Percentiles rank a stretch among this genome's conserved stretches.
These are phyloP conservation scores for Hortiboletus flavorubellus DNA, from an alignment of 768 basidiomycete species.

Conservation along the genomic window DNA sequence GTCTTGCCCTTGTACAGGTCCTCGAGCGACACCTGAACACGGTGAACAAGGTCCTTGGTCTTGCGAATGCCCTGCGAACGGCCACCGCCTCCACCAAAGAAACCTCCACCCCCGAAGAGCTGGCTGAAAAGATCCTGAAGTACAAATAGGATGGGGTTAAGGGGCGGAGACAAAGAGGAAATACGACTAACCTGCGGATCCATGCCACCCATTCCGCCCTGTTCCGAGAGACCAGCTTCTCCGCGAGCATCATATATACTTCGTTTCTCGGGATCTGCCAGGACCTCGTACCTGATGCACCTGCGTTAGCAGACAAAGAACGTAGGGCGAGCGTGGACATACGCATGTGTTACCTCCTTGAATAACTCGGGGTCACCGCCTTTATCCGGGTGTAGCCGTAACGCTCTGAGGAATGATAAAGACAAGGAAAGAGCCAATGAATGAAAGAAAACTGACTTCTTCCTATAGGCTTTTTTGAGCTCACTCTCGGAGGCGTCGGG, in stretches of 20 bases:
- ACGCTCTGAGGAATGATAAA: slow-evolving; percentile 49
- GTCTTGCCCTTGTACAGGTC: slow-evolving; percentile 99
- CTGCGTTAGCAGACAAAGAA: slow-evolving; percentile 1
- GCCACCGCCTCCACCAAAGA: slow-evolving; percentile 68
- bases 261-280: slow-evolving; percentile 85
- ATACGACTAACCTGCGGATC: slow-evolving; percentile 74
- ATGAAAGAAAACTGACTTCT: slow-evolving; percentile 55
- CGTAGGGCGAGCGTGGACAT: slow-evolving; percentile 33
- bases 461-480: slow-evolving; percentile 94
- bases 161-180: neutral
- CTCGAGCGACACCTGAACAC: slow-evolving; percentile 93
- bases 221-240: slow-evolving; percentile 85
- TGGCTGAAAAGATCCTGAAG: slow-evolving; percentile 92
- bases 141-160: neutral
- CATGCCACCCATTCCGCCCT: slow-evolving; percentile 92
- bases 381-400: slow-evolving; percentile 88
- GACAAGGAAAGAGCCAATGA: neutral
- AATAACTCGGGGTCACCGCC: slow-evolving; percentile 95
- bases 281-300: slow-evolving; percentile 76
- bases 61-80: slow-evolving; percentile 75
- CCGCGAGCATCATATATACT: slow-evolving; percentile 85
- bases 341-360: slow-evolving; percentile 97
- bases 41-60: slow-evolving; percentile 97
- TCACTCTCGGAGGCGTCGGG: slow-evolving; percentile 78
- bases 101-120: slow-evolving; percentile 83